phyloP scores from a whole-genome alignment of 257 asterid genomes.

The Ocimum tenuiflorum region DNA sequence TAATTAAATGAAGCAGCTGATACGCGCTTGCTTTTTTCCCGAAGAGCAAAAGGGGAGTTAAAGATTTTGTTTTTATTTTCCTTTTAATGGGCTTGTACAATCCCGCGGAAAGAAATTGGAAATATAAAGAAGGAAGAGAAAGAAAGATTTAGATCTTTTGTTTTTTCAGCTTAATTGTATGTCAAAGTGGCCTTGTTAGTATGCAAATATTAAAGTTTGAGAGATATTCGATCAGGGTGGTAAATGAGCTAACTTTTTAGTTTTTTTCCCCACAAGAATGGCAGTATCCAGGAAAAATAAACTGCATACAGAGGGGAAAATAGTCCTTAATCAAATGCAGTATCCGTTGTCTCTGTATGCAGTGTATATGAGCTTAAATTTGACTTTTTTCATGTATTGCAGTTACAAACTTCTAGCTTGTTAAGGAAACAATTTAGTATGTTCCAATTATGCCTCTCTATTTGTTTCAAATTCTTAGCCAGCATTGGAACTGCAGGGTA shows the following conservation, averaged over 20 bases:
- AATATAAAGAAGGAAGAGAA: neutral
- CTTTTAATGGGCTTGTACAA: neutral
- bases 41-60: neutral
- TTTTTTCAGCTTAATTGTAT: neutral
- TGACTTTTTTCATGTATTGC: neutral
- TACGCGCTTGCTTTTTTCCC: neutral
- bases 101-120: neutral
- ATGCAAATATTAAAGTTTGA: neutral
- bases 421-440: neutral
- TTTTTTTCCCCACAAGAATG: neutral
- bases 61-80: neutral
- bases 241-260: neutral
- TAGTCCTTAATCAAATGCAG: no score
- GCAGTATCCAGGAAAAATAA: neutral
- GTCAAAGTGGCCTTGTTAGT: neutral
- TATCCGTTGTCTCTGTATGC: neutral
- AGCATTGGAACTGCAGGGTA: constrained; percentile 61
- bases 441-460: neutral
- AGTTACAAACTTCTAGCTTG: neutral
- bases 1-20: neutral
- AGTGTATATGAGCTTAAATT: neutral
- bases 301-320: no score
- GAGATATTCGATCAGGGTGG: neutral
- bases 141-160: neutral
- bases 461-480: neutral